phyloP scores from a whole-genome alignment of 2,329 filamentous ascomycete genomes.

The Cordyceps javanica region DNA sequence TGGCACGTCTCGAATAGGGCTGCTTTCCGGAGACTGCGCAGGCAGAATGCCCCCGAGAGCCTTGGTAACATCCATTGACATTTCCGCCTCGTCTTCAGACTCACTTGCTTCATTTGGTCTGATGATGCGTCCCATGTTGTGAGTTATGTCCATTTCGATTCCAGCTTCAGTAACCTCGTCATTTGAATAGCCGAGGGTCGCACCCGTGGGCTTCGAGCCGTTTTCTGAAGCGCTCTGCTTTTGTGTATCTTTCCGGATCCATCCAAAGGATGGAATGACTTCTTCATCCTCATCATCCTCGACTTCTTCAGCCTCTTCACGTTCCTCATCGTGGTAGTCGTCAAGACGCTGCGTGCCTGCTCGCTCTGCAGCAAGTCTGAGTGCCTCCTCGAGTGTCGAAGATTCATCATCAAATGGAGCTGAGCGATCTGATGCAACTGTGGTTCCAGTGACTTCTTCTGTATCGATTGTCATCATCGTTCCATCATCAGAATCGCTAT shows the following conservation, averaged over 20 bases:
- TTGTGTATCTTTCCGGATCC: conserved; percentile 52
- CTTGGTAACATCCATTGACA: conserved; percentile 92
- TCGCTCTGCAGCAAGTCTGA: conserved; percentile 66
- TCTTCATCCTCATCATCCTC: conserved; percentile 61
- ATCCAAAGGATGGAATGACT: conserved; percentile 70
- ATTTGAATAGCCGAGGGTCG: conserved; percentile 11
- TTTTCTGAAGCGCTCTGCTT: neutral
- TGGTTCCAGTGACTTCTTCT: conserved; percentile 68
- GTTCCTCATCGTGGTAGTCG: conserved; percentile 31
- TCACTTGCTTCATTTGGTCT: conserved; percentile 37
- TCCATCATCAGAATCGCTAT: conserved; percentile 62
- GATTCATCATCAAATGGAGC: conserved; percentile 58
- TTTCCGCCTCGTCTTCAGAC: conserved; percentile 51
- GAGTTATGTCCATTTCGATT: conserved; percentile 52
- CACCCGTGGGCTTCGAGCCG: neutral
- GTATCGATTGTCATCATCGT: conserved; percentile 79
- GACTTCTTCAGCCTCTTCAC: conserved; percentile 48
- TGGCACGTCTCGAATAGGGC: conserved; percentile 1
- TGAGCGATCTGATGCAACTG: conserved; percentile 53
- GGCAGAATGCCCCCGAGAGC: conserved; percentile 73
- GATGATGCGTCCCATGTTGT: conserved; percentile 49
- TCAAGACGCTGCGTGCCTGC: conserved; percentile 68
- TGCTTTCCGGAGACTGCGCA: conserved; percentile 20
- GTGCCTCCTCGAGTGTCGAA: conserved; percentile 67
- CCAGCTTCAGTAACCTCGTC: conserved; percentile 30